Base-by-base conservation (phyloP, 495 filamentous ascomycete species). In the Chaetomium cochliodes region DNA sequence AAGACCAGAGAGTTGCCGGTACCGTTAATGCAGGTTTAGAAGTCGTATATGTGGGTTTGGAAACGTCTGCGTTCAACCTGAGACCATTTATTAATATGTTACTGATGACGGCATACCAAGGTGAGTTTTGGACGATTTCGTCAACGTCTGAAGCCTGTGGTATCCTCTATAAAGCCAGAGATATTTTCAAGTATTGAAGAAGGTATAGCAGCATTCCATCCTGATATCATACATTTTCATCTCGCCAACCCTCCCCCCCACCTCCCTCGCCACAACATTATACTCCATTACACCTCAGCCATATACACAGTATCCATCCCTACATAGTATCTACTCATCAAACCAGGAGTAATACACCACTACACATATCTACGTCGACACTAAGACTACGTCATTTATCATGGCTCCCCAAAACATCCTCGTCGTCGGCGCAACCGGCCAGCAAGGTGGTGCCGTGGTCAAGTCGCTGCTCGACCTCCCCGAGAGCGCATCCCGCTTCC, bases 401-500 rank as follows among this genome's bases (percentile, higher is more conserved):
- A 73, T 71, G 69, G 53, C 72, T 7, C 22, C 67, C 9, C 58
- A 57, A 16, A 75, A 60, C 42, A 70, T 75, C 28, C 71, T 75
- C 51, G 72, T 92, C 62, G 86, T 87, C 23, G 89, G 89, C 22
- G 89, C 87, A 5, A 92, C 87, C 0, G 88, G 88, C 71, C 84
- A 89, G 65, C 90, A 92, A 73, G 90, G 90, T 62, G 82, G 86
- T 30, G 79, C 82, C 15, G 74, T 87, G 41, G 78, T 92, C 68
- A 73, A 82, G 5, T 82, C 80, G 57, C 83, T 92, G 39, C 74
- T 87, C 20, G 54, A 67, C 16, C 74, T 76, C 6, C 54, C 76
- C 47, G 52, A 65, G 4, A 61, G 75, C n/a, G 8, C 52, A 37
- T 42, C 62, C 3, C 70, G 75, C 11, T 79, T 87, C 73, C 81